These are phyloP conservation scores for Aspergillus brasiliensis DNA, from an alignment of 2,329 filamentous ascomycete genomes.

Conservation along the genomic window DNA sequence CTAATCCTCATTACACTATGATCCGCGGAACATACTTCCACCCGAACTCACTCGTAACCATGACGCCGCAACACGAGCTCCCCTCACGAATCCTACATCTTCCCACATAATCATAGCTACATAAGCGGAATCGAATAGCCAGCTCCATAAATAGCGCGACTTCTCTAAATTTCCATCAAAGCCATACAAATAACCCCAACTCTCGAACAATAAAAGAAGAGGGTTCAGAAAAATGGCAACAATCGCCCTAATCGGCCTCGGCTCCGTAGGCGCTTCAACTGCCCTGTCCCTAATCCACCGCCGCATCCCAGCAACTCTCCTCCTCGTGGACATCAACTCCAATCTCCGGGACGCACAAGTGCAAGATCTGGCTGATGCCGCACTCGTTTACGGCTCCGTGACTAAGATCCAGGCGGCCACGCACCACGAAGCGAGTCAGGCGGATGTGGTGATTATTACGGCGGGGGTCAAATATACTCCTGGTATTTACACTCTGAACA, in stretches of 20 bases:
- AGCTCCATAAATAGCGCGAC: too few species aligned
- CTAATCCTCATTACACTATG: too few species aligned
- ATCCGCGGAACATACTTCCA: too few species aligned
- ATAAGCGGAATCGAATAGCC: too few species aligned
- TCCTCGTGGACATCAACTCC: conserved; percentile 54
- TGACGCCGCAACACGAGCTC: too few species aligned
- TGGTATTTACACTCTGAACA: conserved; percentile 25
- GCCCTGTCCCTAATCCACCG: conserved; percentile 45
- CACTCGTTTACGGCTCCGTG: conserved; percentile 35
- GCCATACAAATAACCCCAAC: too few species aligned
- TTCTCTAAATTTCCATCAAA: too few species aligned
- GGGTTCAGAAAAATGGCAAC: background rate
- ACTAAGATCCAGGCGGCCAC: conserved; percentile 50
- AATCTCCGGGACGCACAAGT: conserved; percentile 50
- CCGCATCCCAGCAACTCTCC: conserved; percentile 53
- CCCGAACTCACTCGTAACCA: too few species aligned
- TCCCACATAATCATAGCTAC: too few species aligned
- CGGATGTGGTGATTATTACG: conserved; percentile 58
- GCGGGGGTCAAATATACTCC: conserved; percentile 55
- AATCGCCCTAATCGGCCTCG: conserved; percentile 11
- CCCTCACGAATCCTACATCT: too few species aligned
- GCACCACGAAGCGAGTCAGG: conserved; percentile 52
- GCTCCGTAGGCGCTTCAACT: conserved; percentile 7
- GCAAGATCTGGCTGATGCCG: conserved; percentile 55
- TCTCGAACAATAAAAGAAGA: background rate